Conservation (phyloP, 2,329 filamentous ascomycete species). For the Scedosporium aurantiacum region DNA sequence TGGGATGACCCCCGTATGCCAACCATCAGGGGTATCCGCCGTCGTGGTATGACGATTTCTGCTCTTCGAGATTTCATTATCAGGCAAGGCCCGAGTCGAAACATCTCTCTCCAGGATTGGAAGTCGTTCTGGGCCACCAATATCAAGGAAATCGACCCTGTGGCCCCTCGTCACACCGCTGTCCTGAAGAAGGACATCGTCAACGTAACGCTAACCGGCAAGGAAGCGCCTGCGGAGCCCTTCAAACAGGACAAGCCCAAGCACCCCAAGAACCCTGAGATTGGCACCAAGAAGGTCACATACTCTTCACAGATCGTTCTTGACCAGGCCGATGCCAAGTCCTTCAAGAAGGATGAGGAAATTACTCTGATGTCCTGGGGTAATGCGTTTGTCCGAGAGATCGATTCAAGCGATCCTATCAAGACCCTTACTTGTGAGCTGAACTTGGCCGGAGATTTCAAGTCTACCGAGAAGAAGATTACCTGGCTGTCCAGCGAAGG, state of each 20-base stretch:
- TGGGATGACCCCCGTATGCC: conserved; percentile 87
- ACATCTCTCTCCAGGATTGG: conserved; percentile 79
- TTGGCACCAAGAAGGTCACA: conserved; percentile 77
- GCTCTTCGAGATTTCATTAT: conserved; percentile 76
- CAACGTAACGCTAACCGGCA: conserved; percentile 56
- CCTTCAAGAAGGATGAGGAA: conserved; percentile 76
- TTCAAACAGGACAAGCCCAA: conserved; percentile 68
- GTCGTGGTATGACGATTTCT: conserved; percentile 68
- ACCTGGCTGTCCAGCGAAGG: conserved; percentile 76
- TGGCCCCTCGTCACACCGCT: conserved; percentile 63
- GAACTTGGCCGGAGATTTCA: conserved; percentile 87
- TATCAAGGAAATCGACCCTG: conserved; percentile 72
- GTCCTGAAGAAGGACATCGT: conserved; percentile 62
- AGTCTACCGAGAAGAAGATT: conserved; percentile 91
- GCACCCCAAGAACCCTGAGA: conserved; percentile 77
- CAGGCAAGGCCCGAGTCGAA: conserved; percentile 73
- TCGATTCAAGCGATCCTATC: conserved; percentile 42
- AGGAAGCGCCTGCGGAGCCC: conserved; percentile 51
- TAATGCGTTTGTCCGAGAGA: conserved; percentile 49
- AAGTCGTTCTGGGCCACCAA: conserved; percentile 62
- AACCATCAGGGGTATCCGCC: conserved; percentile 66
- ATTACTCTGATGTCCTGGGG: conserved; percentile 97
- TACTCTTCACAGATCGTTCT: conserved; percentile 67
- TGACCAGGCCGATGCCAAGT: conserved; percentile 76
- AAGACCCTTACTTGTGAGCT: conserved; percentile 68